phyloP scores from a whole-genome alignment of 495 filamentous ascomycete genomes.

The Neurospora sublineolata region DNA sequence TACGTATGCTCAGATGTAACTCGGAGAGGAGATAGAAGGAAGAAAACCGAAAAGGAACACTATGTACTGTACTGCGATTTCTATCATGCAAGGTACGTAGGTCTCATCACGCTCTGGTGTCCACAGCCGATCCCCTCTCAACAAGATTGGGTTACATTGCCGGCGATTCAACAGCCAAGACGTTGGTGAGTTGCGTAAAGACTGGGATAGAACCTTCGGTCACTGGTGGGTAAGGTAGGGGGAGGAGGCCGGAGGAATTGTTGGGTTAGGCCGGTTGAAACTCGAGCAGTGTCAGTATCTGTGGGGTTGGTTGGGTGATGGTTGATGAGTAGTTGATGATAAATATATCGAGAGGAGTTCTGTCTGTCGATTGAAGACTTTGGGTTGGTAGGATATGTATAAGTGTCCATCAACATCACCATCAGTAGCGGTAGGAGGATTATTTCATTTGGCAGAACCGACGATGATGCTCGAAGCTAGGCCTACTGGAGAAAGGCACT shows the following conservation, averaged over 20 bases:
- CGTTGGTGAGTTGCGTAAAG: not conserved
- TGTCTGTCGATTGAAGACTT: not conserved
- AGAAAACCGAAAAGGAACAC: not conserved
- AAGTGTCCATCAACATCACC: no score
- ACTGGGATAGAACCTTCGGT: not conserved
- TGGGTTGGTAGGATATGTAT: not conserved
- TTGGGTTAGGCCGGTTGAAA: not conserved
- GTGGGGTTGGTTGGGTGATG: not conserved
- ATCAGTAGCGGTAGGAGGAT: not conserved
- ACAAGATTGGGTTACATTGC: not conserved
- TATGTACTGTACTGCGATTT: not conserved
- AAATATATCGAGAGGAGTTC: not conserved
- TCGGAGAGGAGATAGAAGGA: not conserved
- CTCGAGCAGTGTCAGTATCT: not conserved
- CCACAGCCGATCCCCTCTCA: not conserved
- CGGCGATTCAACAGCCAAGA: not conserved
- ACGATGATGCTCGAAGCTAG: not conserved
- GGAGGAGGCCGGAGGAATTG: not conserved
- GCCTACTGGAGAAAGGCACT: not conserved
- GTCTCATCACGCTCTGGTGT: not conserved
- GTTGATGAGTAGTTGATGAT: not conserved
- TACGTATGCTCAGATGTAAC: not conserved
- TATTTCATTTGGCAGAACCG: not conserved
- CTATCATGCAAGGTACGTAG: not conserved
- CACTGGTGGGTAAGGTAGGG: not conserved